These are phyloP conservation scores for Candida buenavistaensis DNA, from an alignment of 1,139 yeast species.

Conservation along the genomic window DNA sequence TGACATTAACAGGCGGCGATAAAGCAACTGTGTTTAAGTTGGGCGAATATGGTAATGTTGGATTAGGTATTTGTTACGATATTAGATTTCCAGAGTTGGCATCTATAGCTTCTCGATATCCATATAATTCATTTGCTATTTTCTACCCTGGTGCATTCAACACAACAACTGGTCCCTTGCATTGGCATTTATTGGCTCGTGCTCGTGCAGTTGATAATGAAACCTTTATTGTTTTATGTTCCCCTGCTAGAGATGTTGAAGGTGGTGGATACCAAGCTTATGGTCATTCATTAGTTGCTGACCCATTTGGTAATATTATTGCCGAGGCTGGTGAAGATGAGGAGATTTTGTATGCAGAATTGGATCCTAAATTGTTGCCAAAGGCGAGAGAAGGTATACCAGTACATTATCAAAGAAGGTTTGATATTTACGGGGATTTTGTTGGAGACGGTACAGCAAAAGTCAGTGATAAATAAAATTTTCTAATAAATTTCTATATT, in stretches of 20 bases:
- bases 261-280: conserved; percentile 79
- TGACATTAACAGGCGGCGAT: conserved; percentile 72
- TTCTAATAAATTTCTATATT: conserved; percentile 6
- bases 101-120: conserved; percentile 68
- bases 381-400: conserved; percentile 75
- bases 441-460: conserved; percentile 43
- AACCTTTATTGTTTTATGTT: conserved; percentile 73
- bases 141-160: conserved; percentile 95
- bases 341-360: conserved; percentile 75
- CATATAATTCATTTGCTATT: conserved; percentile 80
- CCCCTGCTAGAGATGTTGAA: conserved; percentile 81
- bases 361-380: conserved; percentile 64
- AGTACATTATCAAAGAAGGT: conserved; percentile 70
- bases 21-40: conserved; percentile 74
- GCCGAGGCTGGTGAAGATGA: conserved; percentile 87
- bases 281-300: conserved; percentile 87
- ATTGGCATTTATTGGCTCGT: conserved; percentile 86
- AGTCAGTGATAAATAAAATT: conserved; percentile 32
- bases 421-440: conserved; percentile 79
- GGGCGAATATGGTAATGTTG: conserved; percentile 73
- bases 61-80: conserved; percentile 91
- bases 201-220: conserved; percentile 91
- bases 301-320: conserved; percentile 78
- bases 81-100: conserved; percentile 92
- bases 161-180: conserved; percentile 93